A percentile compares a stretch with the other conserved stretches of the same genome.
phyloP scores from a whole-genome alignment of 768 basidiomycete genomes.

The Kwoniella sp. region DNA sequence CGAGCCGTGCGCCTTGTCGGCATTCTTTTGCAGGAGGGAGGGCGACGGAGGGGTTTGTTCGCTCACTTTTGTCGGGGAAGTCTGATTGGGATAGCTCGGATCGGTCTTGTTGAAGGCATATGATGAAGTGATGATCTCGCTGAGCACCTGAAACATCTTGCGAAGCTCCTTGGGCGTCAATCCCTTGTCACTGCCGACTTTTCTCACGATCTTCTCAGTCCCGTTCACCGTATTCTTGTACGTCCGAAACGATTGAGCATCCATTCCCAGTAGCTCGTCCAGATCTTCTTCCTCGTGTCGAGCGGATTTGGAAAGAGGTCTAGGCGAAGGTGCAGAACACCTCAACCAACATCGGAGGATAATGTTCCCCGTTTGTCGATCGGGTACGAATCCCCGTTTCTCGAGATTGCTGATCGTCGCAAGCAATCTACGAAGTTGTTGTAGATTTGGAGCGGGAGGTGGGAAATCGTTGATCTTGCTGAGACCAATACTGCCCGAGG shows the following conservation, averaged over 20 bases:
- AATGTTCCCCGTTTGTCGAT: conserved; percentile 73
- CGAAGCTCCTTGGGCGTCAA: conserved; percentile 61
- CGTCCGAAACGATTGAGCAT: background rate
- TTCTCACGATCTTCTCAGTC: conserved; percentile 5
- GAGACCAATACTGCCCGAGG: background rate
- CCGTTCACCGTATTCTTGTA: background rate
- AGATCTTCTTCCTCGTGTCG: background rate
- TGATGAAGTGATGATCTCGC: conserved; percentile 59
- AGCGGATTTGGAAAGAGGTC: background rate
- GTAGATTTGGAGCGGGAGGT: conserved; percentile 9
- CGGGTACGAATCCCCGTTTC: conserved; percentile 63
- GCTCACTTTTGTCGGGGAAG: background rate
- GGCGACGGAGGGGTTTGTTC: no score
- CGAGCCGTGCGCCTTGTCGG: background rate
- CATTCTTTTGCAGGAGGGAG: no score
- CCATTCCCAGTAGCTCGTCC: background rate
- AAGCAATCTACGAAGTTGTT: conserved; percentile 53
- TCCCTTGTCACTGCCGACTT: conserved; percentile 35
- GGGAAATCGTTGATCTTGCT: conserved; percentile 9
- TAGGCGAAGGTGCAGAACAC: conserved; percentile 56
- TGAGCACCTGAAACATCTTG: conserved; percentile 67
- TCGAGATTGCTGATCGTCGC: conserved; percentile 57
- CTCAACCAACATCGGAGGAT: conserved; percentile 66
- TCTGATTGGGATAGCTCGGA: background rate
- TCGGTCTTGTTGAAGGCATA: background rate